These are phyloP conservation scores for Trichomonas gallinae DNA, from an alignment of 208 protist genomes.

Conservation along the genomic window DNA sequence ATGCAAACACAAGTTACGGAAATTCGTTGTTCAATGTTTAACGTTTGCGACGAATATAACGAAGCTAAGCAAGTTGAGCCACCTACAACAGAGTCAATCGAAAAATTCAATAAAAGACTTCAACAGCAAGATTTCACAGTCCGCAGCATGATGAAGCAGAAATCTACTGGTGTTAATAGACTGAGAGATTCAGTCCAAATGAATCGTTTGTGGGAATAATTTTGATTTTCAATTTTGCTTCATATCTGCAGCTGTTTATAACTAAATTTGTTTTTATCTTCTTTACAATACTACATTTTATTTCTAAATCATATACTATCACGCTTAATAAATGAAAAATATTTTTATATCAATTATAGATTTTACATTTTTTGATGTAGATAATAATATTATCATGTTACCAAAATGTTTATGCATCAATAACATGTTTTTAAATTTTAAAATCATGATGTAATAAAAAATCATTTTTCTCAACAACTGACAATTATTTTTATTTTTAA, in stretches of 20 bases:
- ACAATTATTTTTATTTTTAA: no score
- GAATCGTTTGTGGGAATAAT: constrained; percentile 15
- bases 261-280: no score
- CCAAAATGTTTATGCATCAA: no score
- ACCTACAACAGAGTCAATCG: not conserved
- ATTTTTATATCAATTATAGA: no score
- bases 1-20: not conserved
- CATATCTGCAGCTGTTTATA: not conserved
- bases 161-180: not conserved
- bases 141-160: not conserved
- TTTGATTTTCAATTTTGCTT: not conserved
- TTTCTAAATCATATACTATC: no score
- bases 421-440: no score
- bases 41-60: not conserved
- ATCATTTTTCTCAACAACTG: no score
- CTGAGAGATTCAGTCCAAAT: not conserved
- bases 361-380: no score
- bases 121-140: not conserved
- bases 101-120: not conserved
- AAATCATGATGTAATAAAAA: no score
- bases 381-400: no score
- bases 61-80: not conserved
- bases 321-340: no score
- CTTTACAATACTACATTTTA: no score
- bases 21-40: not conserved